These are phyloP conservation scores for Suhomyces tanzawaensis DNA, from an alignment of 805 yeast species.

Conservation along the genomic window DNA sequence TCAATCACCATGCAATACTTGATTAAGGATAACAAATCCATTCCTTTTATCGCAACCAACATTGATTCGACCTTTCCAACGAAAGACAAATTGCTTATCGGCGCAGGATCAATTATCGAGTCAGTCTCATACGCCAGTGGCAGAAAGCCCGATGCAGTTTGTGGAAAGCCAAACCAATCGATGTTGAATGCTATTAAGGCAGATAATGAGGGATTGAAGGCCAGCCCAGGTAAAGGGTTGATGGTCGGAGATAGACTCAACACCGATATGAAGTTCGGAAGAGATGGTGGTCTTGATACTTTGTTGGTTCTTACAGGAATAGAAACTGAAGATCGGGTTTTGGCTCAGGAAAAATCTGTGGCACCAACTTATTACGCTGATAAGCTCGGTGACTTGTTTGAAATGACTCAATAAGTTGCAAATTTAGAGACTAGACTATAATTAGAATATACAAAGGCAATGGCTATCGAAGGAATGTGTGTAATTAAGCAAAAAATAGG, in stretches of 20 bases:
- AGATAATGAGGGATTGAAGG: slow-evolving; percentile 44
- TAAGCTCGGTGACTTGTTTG: slow-evolving; percentile 75
- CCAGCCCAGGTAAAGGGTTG: slow-evolving; percentile 60
- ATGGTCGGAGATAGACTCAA: slow-evolving; percentile 96
- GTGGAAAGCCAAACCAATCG: slow-evolving; percentile 88
- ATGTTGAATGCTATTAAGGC: slow-evolving; percentile 90
- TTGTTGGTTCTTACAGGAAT: slow-evolving; percentile 89
- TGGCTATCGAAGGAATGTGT: too few relatives aligned
- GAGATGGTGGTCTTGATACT: slow-evolving; percentile 82
- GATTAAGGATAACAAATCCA: slow-evolving; percentile 49
- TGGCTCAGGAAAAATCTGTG: slow-evolving; percentile 32
- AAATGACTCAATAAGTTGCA: too few relatives aligned
- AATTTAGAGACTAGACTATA: too few relatives aligned
- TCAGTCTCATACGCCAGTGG: slow-evolving; percentile 72
- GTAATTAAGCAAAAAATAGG: too few relatives aligned
- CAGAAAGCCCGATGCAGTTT: slow-evolving; percentile 74
- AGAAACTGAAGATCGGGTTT: slow-evolving; percentile 67
- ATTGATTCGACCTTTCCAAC: slow-evolving; percentile 93
- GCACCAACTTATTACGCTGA: slow-evolving; percentile 69
- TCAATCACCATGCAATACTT: slow-evolving; percentile 82
- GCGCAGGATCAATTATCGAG: slow-evolving; percentile 91
- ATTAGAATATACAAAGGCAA: too few relatives aligned
- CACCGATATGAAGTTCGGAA: slow-evolving; percentile 92
- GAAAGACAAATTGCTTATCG: slow-evolving; percentile 82
- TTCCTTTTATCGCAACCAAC: slow-evolving; percentile 87